Conservation (phyloP, 352 stramenopile species). For the Phytophthora cajani region DNA sequence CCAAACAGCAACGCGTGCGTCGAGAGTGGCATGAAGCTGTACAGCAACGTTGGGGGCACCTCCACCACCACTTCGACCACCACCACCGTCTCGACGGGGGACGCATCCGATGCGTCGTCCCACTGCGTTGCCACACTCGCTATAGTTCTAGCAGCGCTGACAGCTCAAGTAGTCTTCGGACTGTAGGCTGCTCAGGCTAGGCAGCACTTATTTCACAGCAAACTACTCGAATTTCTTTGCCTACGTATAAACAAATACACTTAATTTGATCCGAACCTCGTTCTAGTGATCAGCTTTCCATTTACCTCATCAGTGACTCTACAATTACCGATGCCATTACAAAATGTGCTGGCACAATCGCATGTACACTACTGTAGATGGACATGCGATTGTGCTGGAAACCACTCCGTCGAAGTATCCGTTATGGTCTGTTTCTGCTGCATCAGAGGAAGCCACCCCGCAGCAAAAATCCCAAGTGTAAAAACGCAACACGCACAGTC, state of each 20-base stretch:
- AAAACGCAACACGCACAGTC: not conserved
- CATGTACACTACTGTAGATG: too few species aligned
- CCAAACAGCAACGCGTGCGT: slow-evolving; percentile 5
- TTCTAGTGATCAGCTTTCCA: too few species aligned
- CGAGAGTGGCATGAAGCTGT: slow-evolving; percentile 1
- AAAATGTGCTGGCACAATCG: too few species aligned
- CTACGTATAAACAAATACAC: not conserved
- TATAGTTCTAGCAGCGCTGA: not conserved
- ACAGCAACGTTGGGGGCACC: slow-evolving; percentile 2
- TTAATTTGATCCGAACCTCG: too few species aligned
- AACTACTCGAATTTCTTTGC: not conserved
- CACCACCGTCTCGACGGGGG: not conserved
- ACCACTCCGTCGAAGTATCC: not conserved
- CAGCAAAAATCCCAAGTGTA: not conserved
- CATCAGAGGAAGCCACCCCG: not conserved
- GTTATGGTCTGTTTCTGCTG: not conserved
- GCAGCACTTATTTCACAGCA: not conserved
- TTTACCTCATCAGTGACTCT: too few species aligned
- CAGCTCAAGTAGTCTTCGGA: not conserved
- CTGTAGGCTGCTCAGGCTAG: not conserved
- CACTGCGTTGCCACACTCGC: not conserved
- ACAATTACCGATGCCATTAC: too few species aligned
- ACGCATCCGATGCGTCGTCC: not conserved
- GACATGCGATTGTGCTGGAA: not conserved
- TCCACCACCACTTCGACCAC: not conserved